Base-by-base conservation (phyloP, 2,329 filamentous ascomycete genomes). In the Alternaria solani region DNA sequence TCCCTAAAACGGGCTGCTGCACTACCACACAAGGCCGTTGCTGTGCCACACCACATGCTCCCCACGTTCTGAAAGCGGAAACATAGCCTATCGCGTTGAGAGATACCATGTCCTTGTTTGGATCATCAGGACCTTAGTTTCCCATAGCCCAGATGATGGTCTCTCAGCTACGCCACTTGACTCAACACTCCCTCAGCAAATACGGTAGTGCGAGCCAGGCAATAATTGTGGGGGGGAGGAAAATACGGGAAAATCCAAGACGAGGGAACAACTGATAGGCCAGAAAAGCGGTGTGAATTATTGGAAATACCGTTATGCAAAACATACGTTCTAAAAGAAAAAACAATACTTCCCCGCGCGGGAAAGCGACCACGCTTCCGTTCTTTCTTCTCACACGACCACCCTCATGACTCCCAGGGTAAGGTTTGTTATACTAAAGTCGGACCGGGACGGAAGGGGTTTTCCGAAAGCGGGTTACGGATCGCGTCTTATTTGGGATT, bases 401-500 rank as follows among this genome's bases (percentile, higher is more conserved):
- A 42, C 28, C 38, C 57, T 59, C 30, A 51, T 59, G 57, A 59
- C 57, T 58, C 26, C 49, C 32, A n/a, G 14, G 52, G 47, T 54
- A 16, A 16, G 49, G 39, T 20, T 47, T 36, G 18, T 26, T 38
- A 25, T n/a, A 41, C n/a, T 28, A 32, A 7, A 51, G 44, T 59
- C 52, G 52, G 57, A 34, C 52, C 54, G 44, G 36, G 42, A 51
- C 41, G 43, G 34, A 23, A 47, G 11, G 34, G 23, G n/a, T 28
- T 36, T 26, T 44, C 42, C 48, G 30, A 48, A 58, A 54, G n/a
- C 49, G 51, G 44, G 18, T 30, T 48, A 39, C 52, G 41, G 46
- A 59, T 53, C 38, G 57, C 30, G 18, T 20, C 49, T 65, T 74
- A 82, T 73, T 84, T 83, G 20, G 84, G 83, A 64, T 84, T 86